These are phyloP conservation scores for Liquidambar formosana DNA, from an alignment of 164 flowering plant genomes.

Conservation along the genomic window DNA sequence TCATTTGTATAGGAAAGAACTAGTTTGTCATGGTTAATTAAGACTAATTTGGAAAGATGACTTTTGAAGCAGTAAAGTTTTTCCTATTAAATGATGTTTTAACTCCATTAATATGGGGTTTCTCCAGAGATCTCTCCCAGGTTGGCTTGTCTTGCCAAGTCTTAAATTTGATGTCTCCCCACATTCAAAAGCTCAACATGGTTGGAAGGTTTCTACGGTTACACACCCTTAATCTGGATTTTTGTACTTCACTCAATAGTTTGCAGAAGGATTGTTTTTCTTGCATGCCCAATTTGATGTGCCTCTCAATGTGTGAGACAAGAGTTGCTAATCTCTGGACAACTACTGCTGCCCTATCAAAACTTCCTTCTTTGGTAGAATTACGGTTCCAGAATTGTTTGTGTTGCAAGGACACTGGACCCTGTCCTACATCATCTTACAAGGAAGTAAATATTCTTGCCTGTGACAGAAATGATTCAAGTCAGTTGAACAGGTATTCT, in stretches of 20 bases:
- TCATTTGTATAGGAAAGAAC: too few species aligned
- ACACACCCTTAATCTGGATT: constrained; percentile 78
- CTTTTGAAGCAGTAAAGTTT: neutral
- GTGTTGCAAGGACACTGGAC: constrained; percentile 48
- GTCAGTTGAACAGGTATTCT: neutral
- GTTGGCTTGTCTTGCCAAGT: constrained; percentile 70
- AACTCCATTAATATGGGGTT: constrained; percentile 9
- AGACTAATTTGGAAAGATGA: neutral
- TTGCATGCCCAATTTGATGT: constrained; percentile 76
- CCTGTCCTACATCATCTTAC: constrained; percentile 41
- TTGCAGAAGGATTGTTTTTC: constrained; percentile 75
- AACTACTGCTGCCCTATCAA: constrained; percentile 70
- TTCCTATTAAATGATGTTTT: neutral
- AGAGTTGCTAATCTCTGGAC: constrained; percentile 84
- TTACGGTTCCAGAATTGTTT: constrained; percentile 82
- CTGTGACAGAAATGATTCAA: constrained; percentile 13
- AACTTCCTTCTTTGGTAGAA: constrained; percentile 71
- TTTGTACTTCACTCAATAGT: constrained; percentile 64
- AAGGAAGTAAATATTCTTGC: constrained; percentile 14
- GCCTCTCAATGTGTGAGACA: constrained; percentile 84
- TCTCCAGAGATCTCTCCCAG: constrained; percentile 59
- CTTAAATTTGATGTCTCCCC: constrained; percentile 60
- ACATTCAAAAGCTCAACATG: constrained; percentile 74
- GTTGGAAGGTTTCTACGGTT: constrained; percentile 61
- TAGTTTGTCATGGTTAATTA: too few species aligned